A percentile compares a stretch with the other conserved stretches of the same genome.
phyloP scores from a whole-genome alignment of 1,139 yeast genomes.

The Protomyces inouyei region DNA sequence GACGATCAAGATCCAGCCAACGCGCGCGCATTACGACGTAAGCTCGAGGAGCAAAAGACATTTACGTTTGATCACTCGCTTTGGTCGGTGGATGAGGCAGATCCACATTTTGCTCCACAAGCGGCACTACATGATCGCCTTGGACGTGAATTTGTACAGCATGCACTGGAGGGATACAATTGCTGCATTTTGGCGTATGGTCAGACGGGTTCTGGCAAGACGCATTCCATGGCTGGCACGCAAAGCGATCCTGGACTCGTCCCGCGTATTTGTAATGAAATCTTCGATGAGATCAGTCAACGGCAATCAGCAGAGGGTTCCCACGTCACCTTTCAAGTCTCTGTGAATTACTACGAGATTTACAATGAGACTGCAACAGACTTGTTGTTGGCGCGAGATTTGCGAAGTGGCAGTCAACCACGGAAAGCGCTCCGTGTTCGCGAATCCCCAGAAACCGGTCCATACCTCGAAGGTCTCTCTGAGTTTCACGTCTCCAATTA shows the following conservation, averaged over 20 bases:
- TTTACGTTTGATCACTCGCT: constrained; percentile 58
- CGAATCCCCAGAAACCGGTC: constrained; percentile 54
- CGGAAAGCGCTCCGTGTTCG: constrained; percentile 50
- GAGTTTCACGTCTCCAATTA: constrained; percentile 31
- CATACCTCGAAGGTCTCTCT: constrained; percentile 54
- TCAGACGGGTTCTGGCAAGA: constrained; percentile 83
- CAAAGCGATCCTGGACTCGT: constrained; percentile 53
- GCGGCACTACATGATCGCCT: constrained; percentile 48
- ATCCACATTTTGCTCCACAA: constrained; percentile 47
- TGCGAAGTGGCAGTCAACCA: neutral
- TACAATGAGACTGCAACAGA: constrained; percentile 69
- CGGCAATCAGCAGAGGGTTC: constrained; percentile 40
- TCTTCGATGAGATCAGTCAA: constrained; percentile 48
- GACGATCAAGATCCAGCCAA: constrained; percentile 13
- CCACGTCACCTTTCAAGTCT: constrained; percentile 45
- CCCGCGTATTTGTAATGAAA: constrained; percentile 54
- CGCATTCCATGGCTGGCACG: constrained; percentile 63
- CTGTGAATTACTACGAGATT: constrained; percentile 61
- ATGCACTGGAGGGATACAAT: constrained; percentile 70
- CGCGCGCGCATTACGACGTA: constrained; percentile 15
- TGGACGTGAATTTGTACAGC: constrained; percentile 57
- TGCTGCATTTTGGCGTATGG: constrained; percentile 84
- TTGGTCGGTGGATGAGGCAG: constrained; percentile 51
- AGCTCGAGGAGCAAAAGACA: constrained; percentile 36
- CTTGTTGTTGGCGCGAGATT: constrained; percentile 41